Base-by-base conservation (phyloP, 441 rosid genomes). In the Populus trichocarpa region DNA sequence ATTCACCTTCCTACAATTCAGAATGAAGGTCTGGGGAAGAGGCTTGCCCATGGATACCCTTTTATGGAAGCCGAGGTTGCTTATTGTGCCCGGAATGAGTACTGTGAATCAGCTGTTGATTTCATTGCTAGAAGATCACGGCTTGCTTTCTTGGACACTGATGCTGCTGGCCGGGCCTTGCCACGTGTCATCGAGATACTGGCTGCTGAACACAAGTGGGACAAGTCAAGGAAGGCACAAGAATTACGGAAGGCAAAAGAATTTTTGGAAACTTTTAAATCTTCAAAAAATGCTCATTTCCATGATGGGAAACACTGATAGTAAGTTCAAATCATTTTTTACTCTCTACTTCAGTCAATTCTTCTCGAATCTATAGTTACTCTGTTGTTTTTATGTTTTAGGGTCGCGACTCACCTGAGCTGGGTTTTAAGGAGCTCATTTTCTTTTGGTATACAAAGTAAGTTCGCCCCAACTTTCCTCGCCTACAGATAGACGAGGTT, bases 51-150 rank as follows among this genome's bases (percentile, higher is more conserved):
- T 32, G 98, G 99, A 30, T 87, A 95, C 77, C 98, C 98, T 35
- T 90, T 84, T 81, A 84, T 92, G 38, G 99, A 95, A 88, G 99
- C 98, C 3, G 99, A 95, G 86, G 98, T 95, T 20, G 99, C 96
- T 3, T 91, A 88, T 77, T 91, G 93, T 86, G 98, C 99, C 28
- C 88, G 98, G 59, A 71, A 88, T 6, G 99, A 93, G 86, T 95
- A 90, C 83, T 95, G 99, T 67, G 99, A 91, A 77, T 93, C 99
- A 30, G 98, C 91, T 0, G 83, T 91, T 33, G 98, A 95, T 84
- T 95, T 95, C 85, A 87, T 95, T 75, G 99, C 99, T 8, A 86
- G 99, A 88, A 90, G 99, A 83, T 93, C 92, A 66, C 86, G 99
- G 76, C 93, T 95, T 72, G 99, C 99, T 32, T 95, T 95, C 86